Percentiles rank a stretch among this genome's conserved stretches.
These are phyloP conservation scores for Ustanciosporium gigantosporum DNA, from an alignment of 1,284 basidiomycete species.

Conservation along the genomic window DNA sequence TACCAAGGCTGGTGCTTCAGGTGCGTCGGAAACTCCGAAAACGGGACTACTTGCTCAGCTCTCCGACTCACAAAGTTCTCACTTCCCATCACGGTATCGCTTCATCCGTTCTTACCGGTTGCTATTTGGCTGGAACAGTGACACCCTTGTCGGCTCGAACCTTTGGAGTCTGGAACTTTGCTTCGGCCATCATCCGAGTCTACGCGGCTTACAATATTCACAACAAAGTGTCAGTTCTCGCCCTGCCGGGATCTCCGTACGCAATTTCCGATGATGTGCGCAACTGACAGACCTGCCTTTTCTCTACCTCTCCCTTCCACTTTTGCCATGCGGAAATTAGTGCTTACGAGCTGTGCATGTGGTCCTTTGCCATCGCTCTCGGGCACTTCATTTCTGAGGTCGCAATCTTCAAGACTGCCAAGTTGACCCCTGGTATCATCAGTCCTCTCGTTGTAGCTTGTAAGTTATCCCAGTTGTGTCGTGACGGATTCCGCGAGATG, in stretches of 20 bases:
- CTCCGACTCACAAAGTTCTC: too few relatives aligned
- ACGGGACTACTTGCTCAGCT: too few relatives aligned
- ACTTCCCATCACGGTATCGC: neutral
- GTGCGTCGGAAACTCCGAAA: too few relatives aligned
- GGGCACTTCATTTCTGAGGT: conserved; percentile 85
- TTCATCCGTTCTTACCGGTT: neutral
- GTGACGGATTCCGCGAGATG: neutral
- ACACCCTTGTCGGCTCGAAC: conserved; percentile 53
- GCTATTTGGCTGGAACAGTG: conserved; percentile 13
- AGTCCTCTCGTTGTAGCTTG: conserved; percentile 84
- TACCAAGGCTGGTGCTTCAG: conserved; percentile 30
- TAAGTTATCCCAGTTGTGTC: too few relatives aligned
- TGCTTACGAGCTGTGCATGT: conserved; percentile 79
- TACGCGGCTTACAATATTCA: conserved; percentile 56
- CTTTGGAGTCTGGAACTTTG: conserved; percentile 58
- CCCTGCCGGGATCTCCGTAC: too few relatives aligned
- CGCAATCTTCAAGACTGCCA: conserved; percentile 79
- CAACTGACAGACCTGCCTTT: too few relatives aligned
- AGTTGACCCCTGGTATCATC: conserved; percentile 69
- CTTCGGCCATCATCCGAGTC: conserved; percentile 53
- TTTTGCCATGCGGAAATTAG: conserved; percentile 17
- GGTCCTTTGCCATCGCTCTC: conserved; percentile 86
- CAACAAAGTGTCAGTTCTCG: conserved; percentile 37
- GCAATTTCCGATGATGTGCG: too few relatives aligned
- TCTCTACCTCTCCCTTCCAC: neutral